phyloP scores from a whole-genome alignment of 169 alveolate genomes.

The Plasmodium yoelii region DNA sequence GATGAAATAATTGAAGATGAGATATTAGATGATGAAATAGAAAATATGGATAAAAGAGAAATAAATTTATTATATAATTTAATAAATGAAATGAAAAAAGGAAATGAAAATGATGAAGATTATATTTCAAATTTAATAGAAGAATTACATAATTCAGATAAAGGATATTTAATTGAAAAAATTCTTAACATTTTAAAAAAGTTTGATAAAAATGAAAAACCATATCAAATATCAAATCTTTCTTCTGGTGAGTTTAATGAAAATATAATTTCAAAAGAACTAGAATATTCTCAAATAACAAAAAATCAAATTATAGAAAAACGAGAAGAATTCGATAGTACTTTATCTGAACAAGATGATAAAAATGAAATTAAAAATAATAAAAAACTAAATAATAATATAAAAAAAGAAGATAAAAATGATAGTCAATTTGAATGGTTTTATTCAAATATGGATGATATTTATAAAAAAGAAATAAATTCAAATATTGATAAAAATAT shows the following conservation, averaged over 20 bases:
- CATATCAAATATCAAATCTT: slow-evolving; percentile 1
- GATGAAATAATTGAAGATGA: background rate
- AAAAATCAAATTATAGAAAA: background rate
- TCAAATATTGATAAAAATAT: background rate
- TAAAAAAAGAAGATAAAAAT: slow-evolving; percentile 8
- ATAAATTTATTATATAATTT: slow-evolving; percentile 18
- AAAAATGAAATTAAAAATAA: background rate
- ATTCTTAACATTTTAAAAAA: slow-evolving; percentile 30
- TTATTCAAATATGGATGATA: slow-evolving; percentile 30
- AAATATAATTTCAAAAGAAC: background rate
- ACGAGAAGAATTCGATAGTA: background rate
- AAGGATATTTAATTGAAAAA: slow-evolving; percentile 31
- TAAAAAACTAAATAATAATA: background rate
- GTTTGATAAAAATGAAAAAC: slow-evolving; percentile 11
- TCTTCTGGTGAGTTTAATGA: background rate
- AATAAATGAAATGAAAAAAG: slow-evolving; percentile 50
- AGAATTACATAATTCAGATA: slow-evolving; percentile 39
- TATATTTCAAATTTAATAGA: slow-evolving; percentile 36
- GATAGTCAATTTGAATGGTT: slow-evolving; percentile 63
- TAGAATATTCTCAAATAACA: background rate
- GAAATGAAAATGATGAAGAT: slow-evolving; percentile 31
- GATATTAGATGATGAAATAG: background rate
- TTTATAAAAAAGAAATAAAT: slow-evolving; percentile 13
- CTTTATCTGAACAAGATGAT: background rate
- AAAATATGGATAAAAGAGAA: slow-evolving; percentile 26